A percentile compares a stretch with the other conserved stretches of the same genome.
Conservation (phyloP, 2,329 filamentous ascomycete genomes). For the Dactylonectria estremocensis region DNA sequence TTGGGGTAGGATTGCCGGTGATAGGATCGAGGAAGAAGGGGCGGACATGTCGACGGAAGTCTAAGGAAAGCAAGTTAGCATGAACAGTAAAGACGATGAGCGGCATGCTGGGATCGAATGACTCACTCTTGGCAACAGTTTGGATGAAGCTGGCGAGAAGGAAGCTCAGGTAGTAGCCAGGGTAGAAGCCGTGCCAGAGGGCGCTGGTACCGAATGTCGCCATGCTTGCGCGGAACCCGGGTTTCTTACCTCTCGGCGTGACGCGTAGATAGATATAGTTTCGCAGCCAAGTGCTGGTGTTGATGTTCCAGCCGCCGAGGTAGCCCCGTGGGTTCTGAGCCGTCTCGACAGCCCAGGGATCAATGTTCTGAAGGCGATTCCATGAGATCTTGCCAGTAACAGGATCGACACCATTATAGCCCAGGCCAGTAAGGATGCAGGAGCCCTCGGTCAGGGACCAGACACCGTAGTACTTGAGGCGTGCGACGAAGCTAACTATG, state of each 20-base stretch:
- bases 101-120: background rate
- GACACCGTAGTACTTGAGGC: slow-evolving; percentile 96
- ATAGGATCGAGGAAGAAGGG: slow-evolving; percentile 92
- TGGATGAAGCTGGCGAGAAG: slow-evolving; percentile 92
- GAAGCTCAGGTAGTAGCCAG: slow-evolving; percentile 95
- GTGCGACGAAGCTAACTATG: slow-evolving; percentile 84
- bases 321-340: slow-evolving; percentile 96
- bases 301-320: slow-evolving; percentile 97
- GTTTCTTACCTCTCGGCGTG: slow-evolving; percentile 95
- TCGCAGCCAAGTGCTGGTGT: slow-evolving; percentile 96
- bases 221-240: slow-evolving; percentile 93
- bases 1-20: slow-evolving; percentile 75
- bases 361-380: slow-evolving; percentile 90
- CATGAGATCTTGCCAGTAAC: slow-evolving; percentile 89
- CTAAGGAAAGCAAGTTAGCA: slow-evolving; percentile 61
- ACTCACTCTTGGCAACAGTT: slow-evolving; percentile 92
- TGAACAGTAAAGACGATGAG: background rate
- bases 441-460: slow-evolving; percentile 95
- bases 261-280: slow-evolving; percentile 97
- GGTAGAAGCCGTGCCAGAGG: slow-evolving; percentile 98
- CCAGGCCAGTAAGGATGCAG: slow-evolving; percentile 93
- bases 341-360: slow-evolving; percentile 86
- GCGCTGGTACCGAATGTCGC: slow-evolving; percentile 96
- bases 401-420: slow-evolving; percentile 93
- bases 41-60: slow-evolving; percentile 89